Evolutionary conservation across 2,329 filamentous ascomycete species (phyloP).

Genomic region (Teratosphaeria zuluensis): DNA sequence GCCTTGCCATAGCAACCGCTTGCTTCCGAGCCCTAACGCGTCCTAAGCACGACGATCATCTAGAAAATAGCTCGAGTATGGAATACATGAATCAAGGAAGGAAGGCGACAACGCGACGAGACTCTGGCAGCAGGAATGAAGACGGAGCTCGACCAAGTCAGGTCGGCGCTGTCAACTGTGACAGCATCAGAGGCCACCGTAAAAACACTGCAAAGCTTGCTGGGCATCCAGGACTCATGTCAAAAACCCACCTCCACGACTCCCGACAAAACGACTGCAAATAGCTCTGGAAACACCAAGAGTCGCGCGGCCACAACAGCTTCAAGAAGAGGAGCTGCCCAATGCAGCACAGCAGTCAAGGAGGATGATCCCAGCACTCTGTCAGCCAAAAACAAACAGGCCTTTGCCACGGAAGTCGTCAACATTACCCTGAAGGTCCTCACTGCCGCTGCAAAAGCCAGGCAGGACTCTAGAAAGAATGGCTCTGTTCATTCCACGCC

Average conservation of each 20-base stretch:
- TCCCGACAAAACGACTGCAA: background rate
- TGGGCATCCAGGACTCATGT: conserved; percentile 9
- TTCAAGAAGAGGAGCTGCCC: background rate
- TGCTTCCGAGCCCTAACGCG: background rate
- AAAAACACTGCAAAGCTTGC: conserved; percentile 13
- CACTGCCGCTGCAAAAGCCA: conserved; percentile 52
- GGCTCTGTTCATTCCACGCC: background rate
- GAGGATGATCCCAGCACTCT: conserved; percentile 21
- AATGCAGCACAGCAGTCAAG: background rate
- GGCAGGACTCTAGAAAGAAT: background rate
- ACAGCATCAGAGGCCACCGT: conserved; percentile 15
- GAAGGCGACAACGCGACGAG: background rate
- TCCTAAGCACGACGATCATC: background rate
- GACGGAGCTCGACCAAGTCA: conserved; percentile 4
- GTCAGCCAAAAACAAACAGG: conserved; percentile 51
- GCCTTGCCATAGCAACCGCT: background rate
- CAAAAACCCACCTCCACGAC: conserved; percentile 1
- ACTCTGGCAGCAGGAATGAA: background rate
- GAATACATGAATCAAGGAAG: background rate
- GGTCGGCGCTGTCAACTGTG: conserved; percentile 9
- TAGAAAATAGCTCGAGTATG: background rate
- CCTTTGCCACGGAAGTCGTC: conserved; percentile 62
- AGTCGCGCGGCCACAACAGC: background rate
- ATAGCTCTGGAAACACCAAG: background rate
- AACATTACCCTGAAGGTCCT: conserved; percentile 62